Percentiles rank a stretch among this genome's conserved stretches.
These are phyloP conservation scores for Cicer bijugum DNA, from an alignment of 306 rosid species.

Conservation along the genomic window DNA sequence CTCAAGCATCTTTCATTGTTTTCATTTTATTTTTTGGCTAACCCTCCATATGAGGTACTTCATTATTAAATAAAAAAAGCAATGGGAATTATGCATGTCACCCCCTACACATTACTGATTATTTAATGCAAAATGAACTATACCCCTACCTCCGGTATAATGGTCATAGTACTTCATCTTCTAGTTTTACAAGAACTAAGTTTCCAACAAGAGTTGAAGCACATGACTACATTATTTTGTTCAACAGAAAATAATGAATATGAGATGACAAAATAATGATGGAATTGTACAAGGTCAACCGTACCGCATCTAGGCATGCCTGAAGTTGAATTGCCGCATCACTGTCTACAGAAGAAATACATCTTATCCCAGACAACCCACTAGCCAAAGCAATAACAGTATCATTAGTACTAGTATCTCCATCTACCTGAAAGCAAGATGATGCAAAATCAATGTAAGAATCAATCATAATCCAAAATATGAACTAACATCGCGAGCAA, in stretches of 20 bases:
- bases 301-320: slow-evolving; percentile 82
- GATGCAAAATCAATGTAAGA: slow-evolving; percentile 5
- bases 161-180: slow-evolving; percentile 2
- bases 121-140: slow-evolving; percentile 18
- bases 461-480: slow-evolving; percentile 34
- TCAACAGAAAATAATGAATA: slow-evolving; percentile 28
- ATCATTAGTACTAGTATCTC: slow-evolving; percentile 97
- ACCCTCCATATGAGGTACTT: neutral
- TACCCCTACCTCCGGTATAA: slow-evolving; percentile 17
- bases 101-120: slow-evolving; percentile 15
- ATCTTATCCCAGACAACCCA: slow-evolving; percentile 73
- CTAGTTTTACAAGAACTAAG: slow-evolving; percentile 36
- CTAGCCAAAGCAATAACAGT: slow-evolving; percentile 93
- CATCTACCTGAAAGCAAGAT: slow-evolving; percentile 76
- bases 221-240: neutral
- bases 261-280: slow-evolving; percentile 1
- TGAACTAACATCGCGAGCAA: neutral
- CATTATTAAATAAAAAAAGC: slow-evolving; percentile 8
- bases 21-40: neutral
- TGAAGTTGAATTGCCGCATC: slow-evolving; percentile 79
- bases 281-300: slow-evolving; percentile 37
- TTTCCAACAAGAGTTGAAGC: slow-evolving; percentile 16
- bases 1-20: slow-evolving; percentile 11
- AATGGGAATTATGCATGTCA: neutral
- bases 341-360: slow-evolving; percentile 66